A percentile compares a stretch with the other conserved stretches of the same genome.
phyloP scores from a whole-genome alignment of 805 yeast genomes.

The Saccharomycopsis fodiens region DNA sequence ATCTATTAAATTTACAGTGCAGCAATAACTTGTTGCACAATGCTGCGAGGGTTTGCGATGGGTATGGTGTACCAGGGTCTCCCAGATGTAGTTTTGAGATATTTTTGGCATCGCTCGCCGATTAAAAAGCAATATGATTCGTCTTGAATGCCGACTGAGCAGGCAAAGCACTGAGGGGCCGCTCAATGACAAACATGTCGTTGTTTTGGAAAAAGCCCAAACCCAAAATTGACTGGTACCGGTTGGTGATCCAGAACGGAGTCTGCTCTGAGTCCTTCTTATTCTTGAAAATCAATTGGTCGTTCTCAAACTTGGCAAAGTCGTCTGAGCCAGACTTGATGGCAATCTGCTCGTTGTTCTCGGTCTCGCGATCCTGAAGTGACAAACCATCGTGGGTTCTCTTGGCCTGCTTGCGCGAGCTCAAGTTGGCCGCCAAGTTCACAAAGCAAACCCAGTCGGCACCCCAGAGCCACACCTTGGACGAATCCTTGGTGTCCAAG shows the following conservation, averaged over 20 bases:
- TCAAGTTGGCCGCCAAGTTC: constrained; percentile 34
- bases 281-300: constrained; percentile 6
- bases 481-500: constrained; percentile 32
- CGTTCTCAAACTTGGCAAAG: constrained; percentile 4
- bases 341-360: constrained; percentile 18
- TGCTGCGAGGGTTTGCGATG: no score
- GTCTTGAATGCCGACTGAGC: constrained; percentile 50
- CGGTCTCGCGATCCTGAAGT: constrained; percentile 25
- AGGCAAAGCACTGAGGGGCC: constrained; percentile 54
- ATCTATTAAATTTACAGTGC: constrained; percentile 17
- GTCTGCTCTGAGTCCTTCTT: constrained; percentile 25
- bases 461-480: constrained; percentile 80
- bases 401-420: constrained; percentile 25
- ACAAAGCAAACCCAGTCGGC: constrained; percentile 70
- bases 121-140: constrained; percentile 12
- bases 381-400: constrained; percentile 37
- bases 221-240: constrained; percentile 64
- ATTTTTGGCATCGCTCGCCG: background rate
- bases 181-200: constrained; percentile 69
- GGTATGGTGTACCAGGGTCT: no score
- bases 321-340: constrained; percentile 14
- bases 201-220: constrained; percentile 47
- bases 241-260: constrained; percentile 68
- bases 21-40: no score
- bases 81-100: no score